A percentile compares a stretch with the other conserved stretches of the same genome.
phyloP scores from a whole-genome alignment of 176 grass and related monocot species.

The Oryza nivara region DNA sequence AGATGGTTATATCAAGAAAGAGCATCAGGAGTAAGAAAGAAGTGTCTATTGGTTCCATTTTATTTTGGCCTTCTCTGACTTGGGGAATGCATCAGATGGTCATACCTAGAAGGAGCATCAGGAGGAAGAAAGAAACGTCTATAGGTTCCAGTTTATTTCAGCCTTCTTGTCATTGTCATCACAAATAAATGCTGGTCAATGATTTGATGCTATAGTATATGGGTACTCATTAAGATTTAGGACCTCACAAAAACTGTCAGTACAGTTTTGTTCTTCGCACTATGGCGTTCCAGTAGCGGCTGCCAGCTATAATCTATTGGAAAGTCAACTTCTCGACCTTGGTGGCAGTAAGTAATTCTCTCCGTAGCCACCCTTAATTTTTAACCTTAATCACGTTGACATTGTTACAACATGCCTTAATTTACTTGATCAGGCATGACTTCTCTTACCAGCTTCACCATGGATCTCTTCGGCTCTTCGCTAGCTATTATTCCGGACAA shows the following conservation, averaged over 20 bases:
- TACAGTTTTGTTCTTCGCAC: conserved; percentile 21
- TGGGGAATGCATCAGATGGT: too few relatives aligned
- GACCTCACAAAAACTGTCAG: neutral
- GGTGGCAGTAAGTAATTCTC: neutral
- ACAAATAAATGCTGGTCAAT: conserved; percentile 24
- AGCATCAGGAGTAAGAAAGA: conserved; percentile 9
- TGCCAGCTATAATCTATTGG: neutral
- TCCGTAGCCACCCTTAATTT: neutral
- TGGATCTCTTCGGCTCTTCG: neutral
- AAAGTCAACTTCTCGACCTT: neutral
- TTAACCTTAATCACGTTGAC: neutral
- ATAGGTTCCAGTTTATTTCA: too few relatives aligned
- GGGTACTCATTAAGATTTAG: neutral
- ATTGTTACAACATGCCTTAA: neutral
- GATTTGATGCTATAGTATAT: neutral
- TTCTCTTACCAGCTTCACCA: conserved; percentile 5
- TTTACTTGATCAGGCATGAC: neutral
- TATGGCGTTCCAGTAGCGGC: neutral
- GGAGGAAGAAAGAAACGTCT: too few relatives aligned
- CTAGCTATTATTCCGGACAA: neutral
- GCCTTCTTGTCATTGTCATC: neutral
- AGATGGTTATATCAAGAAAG: conserved; percentile 14
- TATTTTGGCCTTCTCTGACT: neutral
- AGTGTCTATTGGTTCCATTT: neutral
- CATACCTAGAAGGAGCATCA: too few relatives aligned